A percentile compares a stretch with the other conserved stretches of the same genome.
phyloP scores from a whole-genome alignment of 2,329 filamentous ascomycete genomes.

The Davidsoniella australis region DNA sequence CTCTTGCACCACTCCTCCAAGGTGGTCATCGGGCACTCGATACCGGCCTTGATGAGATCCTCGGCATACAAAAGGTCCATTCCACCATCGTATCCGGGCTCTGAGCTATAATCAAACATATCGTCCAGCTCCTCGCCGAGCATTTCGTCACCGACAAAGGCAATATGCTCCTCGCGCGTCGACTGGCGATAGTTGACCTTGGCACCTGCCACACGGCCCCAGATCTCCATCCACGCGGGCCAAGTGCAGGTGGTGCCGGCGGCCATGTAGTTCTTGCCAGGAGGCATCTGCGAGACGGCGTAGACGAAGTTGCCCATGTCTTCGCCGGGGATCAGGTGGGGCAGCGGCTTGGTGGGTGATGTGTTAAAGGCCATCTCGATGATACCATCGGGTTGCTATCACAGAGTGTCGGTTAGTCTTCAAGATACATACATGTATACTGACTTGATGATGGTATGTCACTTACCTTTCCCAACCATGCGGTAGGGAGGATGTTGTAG shows the following conservation, averaged over 20 bases:
- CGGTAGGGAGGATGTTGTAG: constrained; percentile 27
- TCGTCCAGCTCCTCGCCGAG: constrained; percentile 26
- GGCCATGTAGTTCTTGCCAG: constrained; percentile 32
- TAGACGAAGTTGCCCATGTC: constrained; percentile 32
- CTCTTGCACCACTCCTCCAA: constrained; percentile 22
- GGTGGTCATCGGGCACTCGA: constrained; percentile 27
- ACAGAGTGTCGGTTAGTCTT: neutral
- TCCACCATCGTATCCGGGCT: constrained; percentile 32
- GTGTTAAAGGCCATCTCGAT: constrained; percentile 32
- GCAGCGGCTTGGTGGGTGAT: constrained; percentile 21
- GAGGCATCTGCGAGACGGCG: constrained; percentile 31
- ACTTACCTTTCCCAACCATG: constrained; percentile 30
- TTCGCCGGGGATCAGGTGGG: constrained; percentile 29
- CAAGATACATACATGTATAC: neutral
- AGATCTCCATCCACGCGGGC: constrained; percentile 27
- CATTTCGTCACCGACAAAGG: constrained; percentile 13
- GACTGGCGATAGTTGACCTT: constrained; percentile 24
- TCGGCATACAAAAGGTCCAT: constrained; percentile 26
- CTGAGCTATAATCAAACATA: constrained; percentile 30
- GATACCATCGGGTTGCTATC: constrained; percentile 20
- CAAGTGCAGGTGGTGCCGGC: constrained; percentile 29
- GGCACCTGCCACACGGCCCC: constrained; percentile 23
- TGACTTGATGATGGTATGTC: neutral
- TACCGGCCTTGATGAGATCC: constrained; percentile 27
- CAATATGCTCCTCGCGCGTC: constrained; percentile 24